Evolutionary conservation across 306 rosid genomes (phyloP), one percentile per base, ranked within the genome.

Genomic region (Leucaena leucocephala): DNA sequence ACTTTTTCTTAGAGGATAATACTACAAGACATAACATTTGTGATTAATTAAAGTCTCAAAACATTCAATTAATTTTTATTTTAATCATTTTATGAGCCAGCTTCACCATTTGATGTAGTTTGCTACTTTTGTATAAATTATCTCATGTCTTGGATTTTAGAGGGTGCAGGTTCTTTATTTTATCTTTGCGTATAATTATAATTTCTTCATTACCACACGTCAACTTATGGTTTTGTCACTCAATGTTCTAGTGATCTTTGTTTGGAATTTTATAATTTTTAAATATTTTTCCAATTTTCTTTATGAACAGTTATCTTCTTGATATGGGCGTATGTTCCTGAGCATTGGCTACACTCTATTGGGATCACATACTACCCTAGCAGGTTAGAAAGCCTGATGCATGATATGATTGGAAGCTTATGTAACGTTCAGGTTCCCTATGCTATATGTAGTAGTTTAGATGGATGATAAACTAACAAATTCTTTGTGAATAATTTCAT

Each of bases 241-340:
- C n/a, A 48, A 4, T 72, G 13, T 65, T 67, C 39, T 36, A 21
- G 36, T 76, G 65, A 81, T 40, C 3, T 46, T 17, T 43, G 15
- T 16, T 9, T 59, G 14, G 17, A 27, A 59, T 64, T 72, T 40
- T n/a, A 8, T 74, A 38, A 74, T 69, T 48, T 39, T 71, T 45
- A 78, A 63, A 48, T 4, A 15, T 72, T 38, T 46, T 64, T 48
- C 34, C 46, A 10, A 33, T 40, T 62, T 81, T 4, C 48, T 83
- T 36, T 84, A 38, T 83, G 74, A 55, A 57, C 86, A 95, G 99
- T 84, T 86, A 79, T 93, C 67, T 91, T 90, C 94, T 87, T 95
- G 82, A 85, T 88, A 58, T 91, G 98, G 98, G 98, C 98, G 33
- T 92, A 95, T 82, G 90, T 88, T 85, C 98, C 98, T 9, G 96